A percentile compares a stretch with the other conserved stretches of the same genome.
These are phyloP conservation scores for Populus trichocarpa DNA, from an alignment of 441 rosid genomes.

Conservation along the genomic window DNA sequence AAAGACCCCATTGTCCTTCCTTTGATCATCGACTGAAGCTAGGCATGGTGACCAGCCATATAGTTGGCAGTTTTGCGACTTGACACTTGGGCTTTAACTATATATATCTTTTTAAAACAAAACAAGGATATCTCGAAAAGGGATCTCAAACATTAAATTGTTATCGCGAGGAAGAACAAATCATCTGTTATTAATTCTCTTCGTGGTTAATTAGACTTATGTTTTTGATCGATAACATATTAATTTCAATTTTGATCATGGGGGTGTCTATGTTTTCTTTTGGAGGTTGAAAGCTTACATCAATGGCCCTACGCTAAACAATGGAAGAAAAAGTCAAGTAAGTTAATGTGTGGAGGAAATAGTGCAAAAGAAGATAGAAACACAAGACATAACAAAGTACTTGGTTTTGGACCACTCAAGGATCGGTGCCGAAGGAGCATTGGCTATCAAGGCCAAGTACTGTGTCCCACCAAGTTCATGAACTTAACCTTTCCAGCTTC, in stretches of 20 bases:
- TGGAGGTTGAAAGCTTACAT: constrained; percentile 1
- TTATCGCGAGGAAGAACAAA: constrained; percentile 1
- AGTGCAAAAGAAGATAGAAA: constrained; percentile 21
- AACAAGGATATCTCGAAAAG: constrained; percentile 1
- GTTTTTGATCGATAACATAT: neutral
- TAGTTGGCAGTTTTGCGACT: constrained; percentile 14
- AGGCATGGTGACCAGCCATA: constrained; percentile 13
- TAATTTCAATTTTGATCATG: neutral
- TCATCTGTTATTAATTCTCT: neutral
- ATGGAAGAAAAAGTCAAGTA: constrained; percentile 14
- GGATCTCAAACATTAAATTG: constrained; percentile 8
- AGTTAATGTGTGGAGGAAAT: constrained; percentile 21
- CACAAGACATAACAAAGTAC: constrained; percentile 15
- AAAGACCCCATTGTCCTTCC: neutral
- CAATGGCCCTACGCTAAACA: neutral
- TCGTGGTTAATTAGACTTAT: neutral
- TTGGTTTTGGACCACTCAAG: constrained; percentile 23
- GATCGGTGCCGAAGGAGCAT: neutral
- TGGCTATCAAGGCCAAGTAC: neutral
- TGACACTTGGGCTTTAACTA: neutral
- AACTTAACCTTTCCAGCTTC: neutral
- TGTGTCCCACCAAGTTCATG: neutral
- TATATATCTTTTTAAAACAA: constrained; percentile 9
- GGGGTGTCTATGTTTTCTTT: neutral
- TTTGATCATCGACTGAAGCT: neutral